Base-by-base conservation (phyloP, 192 early-diverging fungal genomes). In the Rhizophagus prolifer region DNA sequence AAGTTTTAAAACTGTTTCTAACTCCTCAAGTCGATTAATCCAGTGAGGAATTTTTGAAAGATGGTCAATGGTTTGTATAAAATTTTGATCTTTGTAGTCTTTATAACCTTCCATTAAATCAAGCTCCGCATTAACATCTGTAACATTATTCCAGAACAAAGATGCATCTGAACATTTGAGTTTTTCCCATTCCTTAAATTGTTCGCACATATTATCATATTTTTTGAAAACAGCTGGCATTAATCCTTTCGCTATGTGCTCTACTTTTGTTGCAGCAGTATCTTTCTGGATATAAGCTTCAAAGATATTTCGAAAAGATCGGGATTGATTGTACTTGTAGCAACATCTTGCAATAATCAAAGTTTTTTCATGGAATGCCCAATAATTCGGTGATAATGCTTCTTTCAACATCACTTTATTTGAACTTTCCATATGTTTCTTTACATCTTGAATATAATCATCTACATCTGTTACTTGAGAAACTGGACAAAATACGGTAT, bases 121-220 rank as follows among this genome's bases (percentile, higher is more conserved):
- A 9, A 76, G 12, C 31, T 76, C 75, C 26, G 1, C n/a, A 25
- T 16, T 38, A 31, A 67, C 41, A 44, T 76, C 23, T 14, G n/a
- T 23, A 38, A 58, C 65, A 68, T 68, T 68, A 26, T 58, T 36
- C 75, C 75, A 76, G 4, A 68, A 25, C 12, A 76, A 19, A 28
- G 19, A 21, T 23, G 65, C 47, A 9, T 31, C 4, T 34, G 46
- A 68, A 61, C 13, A 41, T 68, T 66, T 69, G 13, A 58, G 23
- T 31, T 34, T 59, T 68, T 54, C 41, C 75, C 75, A 76, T 30
- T 38, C 19, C 7, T 12, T 12, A 41, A 58, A 60, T 38, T 47
- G 5, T 16, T 7, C 25, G 59, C 44, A 26, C 13, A 47, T 6
- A 4, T 7, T 19, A 14, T 14, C 2, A 30, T 70, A 70, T 21